phyloP scores from a whole-genome alignment of 1,139 yeast genomes.

The Pichia sp. region DNA sequence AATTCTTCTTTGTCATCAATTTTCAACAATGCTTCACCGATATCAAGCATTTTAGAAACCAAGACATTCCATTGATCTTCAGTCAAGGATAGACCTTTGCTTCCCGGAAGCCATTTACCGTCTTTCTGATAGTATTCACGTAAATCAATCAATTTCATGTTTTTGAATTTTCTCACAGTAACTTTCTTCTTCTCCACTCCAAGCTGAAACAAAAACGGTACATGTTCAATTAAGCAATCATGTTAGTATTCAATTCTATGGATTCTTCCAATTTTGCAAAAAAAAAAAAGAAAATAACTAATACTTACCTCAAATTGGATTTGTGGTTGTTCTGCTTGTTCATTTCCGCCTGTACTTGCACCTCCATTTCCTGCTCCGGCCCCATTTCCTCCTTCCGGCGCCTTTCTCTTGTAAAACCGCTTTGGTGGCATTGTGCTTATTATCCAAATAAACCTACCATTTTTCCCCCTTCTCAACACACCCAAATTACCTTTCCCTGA shows the following conservation, averaged over 20 bases:
- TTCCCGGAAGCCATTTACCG: constrained; percentile 64
- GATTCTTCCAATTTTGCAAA: too few species aligned
- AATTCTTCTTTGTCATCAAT: constrained; percentile 34
- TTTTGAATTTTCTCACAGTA: constrained; percentile 64
- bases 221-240: too few species aligned
- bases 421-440: constrained; percentile 12
- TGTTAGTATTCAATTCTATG: constrained; percentile 1
- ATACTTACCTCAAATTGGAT: constrained; percentile 17
- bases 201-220: constrained; percentile 32
- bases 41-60: constrained; percentile 45
- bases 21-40: constrained; percentile 52
- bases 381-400: too few species aligned
- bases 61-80: constrained; percentile 62
- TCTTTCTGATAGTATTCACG: constrained; percentile 72
- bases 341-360: neutral
- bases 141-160: constrained; percentile 63
- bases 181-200: constrained; percentile 62
- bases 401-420: constrained; percentile 10
- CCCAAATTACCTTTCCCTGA: too few species aligned
- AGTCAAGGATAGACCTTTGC: constrained; percentile 77
- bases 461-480: too few species aligned
- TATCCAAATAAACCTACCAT: too few species aligned
- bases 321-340: constrained; percentile 10
- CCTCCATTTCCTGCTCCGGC: neutral
- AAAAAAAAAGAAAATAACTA: too few species aligned